Percentiles rank a stretch among this genome's conserved stretches.
Evolutionary conservation across 2,329 filamentous ascomycete species (phyloP).

Genomic region (Xylaria hypoxylon): DNA sequence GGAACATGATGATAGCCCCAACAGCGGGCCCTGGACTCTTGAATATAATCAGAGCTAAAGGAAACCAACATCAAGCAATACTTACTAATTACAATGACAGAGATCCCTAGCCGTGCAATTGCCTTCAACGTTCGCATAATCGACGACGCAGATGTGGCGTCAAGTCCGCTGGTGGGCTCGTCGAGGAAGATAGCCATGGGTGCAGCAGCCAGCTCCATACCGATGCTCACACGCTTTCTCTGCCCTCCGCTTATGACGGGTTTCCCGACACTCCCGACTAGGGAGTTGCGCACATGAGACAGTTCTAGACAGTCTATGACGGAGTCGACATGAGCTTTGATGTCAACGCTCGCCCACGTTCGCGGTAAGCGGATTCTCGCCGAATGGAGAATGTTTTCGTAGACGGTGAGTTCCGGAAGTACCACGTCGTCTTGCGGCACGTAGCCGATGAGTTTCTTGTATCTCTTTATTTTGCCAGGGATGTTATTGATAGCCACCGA

Average conservation of each 20-base stretch:
- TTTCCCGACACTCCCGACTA: conserved; percentile 63
- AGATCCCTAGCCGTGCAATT: conserved; percentile 66
- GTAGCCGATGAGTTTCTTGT: conserved; percentile 71
- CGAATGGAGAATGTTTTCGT: conserved; percentile 71
- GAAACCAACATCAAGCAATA: not conserved
- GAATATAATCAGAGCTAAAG: not conserved
- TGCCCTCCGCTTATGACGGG: conserved; percentile 68
- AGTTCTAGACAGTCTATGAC: conserved; percentile 67
- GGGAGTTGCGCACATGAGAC: conserved; percentile 62
- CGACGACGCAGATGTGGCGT: conserved; percentile 66
- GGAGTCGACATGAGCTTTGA: conserved; percentile 65
- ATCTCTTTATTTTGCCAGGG: conserved; percentile 60
- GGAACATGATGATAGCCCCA: not conserved
- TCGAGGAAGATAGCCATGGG: conserved; percentile 68
- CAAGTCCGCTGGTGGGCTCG: conserved; percentile 65
- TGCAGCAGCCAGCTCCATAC: conserved; percentile 67
- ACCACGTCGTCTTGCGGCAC: conserved; percentile 72
- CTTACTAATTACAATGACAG: conserved; percentile 64
- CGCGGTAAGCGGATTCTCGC: conserved; percentile 65
- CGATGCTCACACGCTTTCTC: conserved; percentile 69
- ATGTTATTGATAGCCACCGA: conserved; percentile 64
- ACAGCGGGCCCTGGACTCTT: not conserved
- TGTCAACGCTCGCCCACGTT: conserved; percentile 62
- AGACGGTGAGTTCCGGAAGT: conserved; percentile 69
- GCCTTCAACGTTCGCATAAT: conserved; percentile 67